Base-by-base conservation (phyloP, 768 basidiomycete genomes). In the Tubosaeta sp. region DNA sequence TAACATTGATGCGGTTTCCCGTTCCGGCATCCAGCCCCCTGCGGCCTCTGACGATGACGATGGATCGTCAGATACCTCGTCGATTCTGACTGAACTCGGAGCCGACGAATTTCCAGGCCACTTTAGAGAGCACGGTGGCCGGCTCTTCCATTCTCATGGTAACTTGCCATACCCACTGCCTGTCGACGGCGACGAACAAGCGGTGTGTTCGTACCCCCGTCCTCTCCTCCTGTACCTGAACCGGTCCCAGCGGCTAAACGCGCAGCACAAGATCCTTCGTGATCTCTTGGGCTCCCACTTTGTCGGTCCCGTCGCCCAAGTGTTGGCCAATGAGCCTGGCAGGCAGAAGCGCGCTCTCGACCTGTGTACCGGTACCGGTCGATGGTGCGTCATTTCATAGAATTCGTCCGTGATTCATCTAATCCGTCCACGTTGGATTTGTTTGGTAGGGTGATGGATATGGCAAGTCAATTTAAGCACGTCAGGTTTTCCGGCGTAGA, bases 351-450 rank as follows among this genome's bases (percentile, higher is more conserved):
- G 76, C 53, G 85, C 76, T 41, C 74, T 92, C 44, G 89, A 92
- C 67, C 61, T 90, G n/a, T 84, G 89, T 56, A 86, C 84, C 7
- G 89, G 89, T 16, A 85, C 77, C 16, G 89, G 89, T 6, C 70
- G 63, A 69, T 92, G 89, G 89, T 87, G 55, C 50, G 78, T 71
- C 47, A 57, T 54, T 43, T 26, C 46, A 48, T 56, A 46, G 42
- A 48, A 51, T 62, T 55, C 56, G 53, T 44, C 51, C 52, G 47
- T 56, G 47, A 57, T 55, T 31, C 41, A 57, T 43, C 43, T 62
- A 60, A 63, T 59, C 52, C 48, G 26, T 22, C 34, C 48, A 41
- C 43, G 11, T 19, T 37, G 31, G 48, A 51, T 52, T 51, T 45
- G 52, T 59, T 59, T 57, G 49, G 56, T 63, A 91, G 89, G 89